Percentiles rank a stretch among this genome's conserved stretches.
Evolutionary conservation across 768 basidiomycete genomes (phyloP).

Genomic region (Mycena polygramma): DNA sequence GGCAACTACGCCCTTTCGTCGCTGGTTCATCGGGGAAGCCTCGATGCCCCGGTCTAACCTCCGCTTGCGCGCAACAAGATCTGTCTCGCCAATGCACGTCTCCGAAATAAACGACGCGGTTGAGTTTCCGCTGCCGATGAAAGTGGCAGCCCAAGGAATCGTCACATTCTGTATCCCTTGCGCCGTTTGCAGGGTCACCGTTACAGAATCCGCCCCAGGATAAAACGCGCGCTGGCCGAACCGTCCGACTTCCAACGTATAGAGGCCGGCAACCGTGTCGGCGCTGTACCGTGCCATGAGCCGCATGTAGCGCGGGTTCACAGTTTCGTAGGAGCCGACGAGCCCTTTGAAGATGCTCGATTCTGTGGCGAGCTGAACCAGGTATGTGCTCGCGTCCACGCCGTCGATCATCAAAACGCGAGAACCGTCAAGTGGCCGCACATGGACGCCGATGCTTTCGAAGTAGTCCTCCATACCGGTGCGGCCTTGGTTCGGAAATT

Average conservation of each 20-base stretch:
- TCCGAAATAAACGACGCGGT: conserved; percentile 36
- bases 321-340: conserved; percentile 23
- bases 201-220: conserved; percentile 24
- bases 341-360: conserved; percentile 29
- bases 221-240: conserved; percentile 30
- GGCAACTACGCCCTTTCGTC: conserved; percentile 24
- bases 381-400: conserved; percentile 23
- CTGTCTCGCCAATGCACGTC: conserved; percentile 29
- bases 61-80: conserved; percentile 12
- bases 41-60: background rate
- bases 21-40: conserved; percentile 19
- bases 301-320: conserved; percentile 28
- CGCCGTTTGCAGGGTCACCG: conserved; percentile 9
- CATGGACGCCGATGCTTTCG: conserved; percentile 2
- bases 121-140: conserved; percentile 27
- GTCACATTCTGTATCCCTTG: conserved; percentile 13
- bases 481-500: background rate
- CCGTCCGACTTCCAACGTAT: conserved; percentile 29
- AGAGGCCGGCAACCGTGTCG: conserved; percentile 24
- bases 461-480: conserved; percentile 2
- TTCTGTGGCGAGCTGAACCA: conserved; percentile 18
- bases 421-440: conserved; percentile 28
- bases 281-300: conserved; percentile 26
- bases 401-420: conserved; percentile 25
- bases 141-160: conserved; percentile 37